Conservation (phyloP, 306 rosid genomes). For the Vicia faba region DNA sequence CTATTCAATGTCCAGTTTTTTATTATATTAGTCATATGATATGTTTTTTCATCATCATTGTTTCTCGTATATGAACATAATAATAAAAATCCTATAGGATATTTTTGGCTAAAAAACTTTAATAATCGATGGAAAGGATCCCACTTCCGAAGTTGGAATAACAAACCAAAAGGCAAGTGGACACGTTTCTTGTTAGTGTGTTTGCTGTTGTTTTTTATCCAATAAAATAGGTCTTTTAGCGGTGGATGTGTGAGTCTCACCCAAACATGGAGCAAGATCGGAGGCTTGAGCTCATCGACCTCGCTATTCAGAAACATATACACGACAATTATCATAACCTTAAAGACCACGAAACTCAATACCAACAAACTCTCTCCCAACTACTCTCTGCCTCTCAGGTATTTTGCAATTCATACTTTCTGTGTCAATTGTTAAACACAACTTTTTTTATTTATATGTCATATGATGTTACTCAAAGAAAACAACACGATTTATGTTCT, state of each 20-base stretch:
- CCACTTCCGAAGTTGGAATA: slow-evolving; percentile 8
- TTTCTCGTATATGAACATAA: too few relatives aligned
- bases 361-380: slow-evolving; percentile 54
- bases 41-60: too few relatives aligned
- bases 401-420: not conserved
- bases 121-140: not conserved
- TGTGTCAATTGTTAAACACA: not conserved
- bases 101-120: too few relatives aligned
- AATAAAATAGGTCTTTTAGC: slow-evolving; percentile 7
- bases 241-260: slow-evolving; percentile 25
- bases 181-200: slow-evolving; percentile 7
- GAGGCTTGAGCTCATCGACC: slow-evolving; percentile 54
- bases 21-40: too few relatives aligned
- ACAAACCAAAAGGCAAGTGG: not conserved
- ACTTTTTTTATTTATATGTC: not conserved
- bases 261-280: slow-evolving; percentile 55
- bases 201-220: not conserved
- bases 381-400: slow-evolving; percentile 64
- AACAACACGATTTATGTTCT: not conserved
- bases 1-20: too few relatives aligned
- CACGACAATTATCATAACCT: slow-evolving; percentile 43
- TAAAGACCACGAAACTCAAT: slow-evolving; percentile 47
- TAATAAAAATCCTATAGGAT: too few relatives aligned
- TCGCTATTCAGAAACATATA: slow-evolving; percentile 58
- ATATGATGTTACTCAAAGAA: not conserved